phyloP scores from a whole-genome alignment of 164 flowering plant genomes.

The Magnolia changhungtana region DNA sequence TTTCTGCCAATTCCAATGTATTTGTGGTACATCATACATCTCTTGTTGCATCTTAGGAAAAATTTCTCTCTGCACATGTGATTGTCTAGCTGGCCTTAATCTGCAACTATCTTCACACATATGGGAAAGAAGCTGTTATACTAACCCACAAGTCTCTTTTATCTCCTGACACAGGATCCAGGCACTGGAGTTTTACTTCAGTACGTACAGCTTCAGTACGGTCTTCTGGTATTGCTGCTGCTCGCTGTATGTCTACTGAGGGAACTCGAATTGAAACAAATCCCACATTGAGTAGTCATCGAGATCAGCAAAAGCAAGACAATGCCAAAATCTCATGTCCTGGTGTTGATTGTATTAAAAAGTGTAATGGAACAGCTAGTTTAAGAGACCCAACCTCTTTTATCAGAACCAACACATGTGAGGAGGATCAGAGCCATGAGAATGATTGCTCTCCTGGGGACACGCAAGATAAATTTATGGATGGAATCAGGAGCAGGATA shows the following conservation, averaged over 20 bases:
- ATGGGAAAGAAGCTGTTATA: neutral
- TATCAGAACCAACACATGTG: neutral
- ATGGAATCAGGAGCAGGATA: conserved; percentile 24
- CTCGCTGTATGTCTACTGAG: conserved; percentile 18
- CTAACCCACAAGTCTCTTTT: neutral
- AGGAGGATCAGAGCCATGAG: conserved; percentile 19
- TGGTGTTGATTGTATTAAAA: neutral
- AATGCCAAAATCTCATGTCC: neutral
- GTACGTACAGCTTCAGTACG: conserved; percentile 52
- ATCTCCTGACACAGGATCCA: conserved; percentile 32
- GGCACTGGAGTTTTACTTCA: conserved; percentile 37
- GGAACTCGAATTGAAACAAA: conserved; percentile 11
- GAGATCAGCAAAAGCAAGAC: conserved; percentile 18
- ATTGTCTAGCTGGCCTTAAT: too few species aligned
- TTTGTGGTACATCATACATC: neutral
- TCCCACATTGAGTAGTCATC: conserved; percentile 14
- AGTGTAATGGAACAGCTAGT: conserved; percentile 14
- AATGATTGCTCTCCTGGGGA: conserved; percentile 9
- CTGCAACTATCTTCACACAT: too few species aligned
- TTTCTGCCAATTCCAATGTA: neutral
- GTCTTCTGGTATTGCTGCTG: conserved; percentile 53
- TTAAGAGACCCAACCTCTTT: conserved; percentile 1
- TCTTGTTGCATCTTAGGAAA: too few species aligned
- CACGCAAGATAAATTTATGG: conserved; percentile 7
- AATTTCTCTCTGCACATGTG: too few species aligned